Base-by-base conservation (phyloP, 2,329 filamentous ascomycete genomes). In the Byssochlamys sp. region DNA sequence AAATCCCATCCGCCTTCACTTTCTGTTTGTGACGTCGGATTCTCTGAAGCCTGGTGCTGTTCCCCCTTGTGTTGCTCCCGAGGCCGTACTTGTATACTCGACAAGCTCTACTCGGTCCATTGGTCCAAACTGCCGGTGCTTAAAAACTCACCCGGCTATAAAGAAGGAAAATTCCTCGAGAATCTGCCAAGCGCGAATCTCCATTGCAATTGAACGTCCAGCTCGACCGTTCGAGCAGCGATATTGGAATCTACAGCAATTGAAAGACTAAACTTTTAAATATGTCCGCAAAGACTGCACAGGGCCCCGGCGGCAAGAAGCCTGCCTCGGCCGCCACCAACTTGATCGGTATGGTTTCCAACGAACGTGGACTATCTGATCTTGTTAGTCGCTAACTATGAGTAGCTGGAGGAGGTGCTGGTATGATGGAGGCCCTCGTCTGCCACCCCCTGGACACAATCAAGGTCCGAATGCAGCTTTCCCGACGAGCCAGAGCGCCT, bases 401-500 rank as follows among this genome's bases (percentile, higher is more conserved):
- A 54, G 66, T 66, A 95, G 94, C 94, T 73, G 94, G 94, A 72
- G 94, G 94, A 72, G 90, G 90, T 75, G 94, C 94, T 66, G 94
- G 94, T 70, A 96, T 97, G 92, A 97, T 97, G 91, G 94, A 99
- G 78, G 94, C 94, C 53, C 85, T 99, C 61, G 91, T 80, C 56
- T 99, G 94, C 75, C 94, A 99, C 80, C 94, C 94, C 61, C 83
- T 55, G 89, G 90, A 96, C 75, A 96, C 91, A 59, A 95, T 97
- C 80, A 96, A 99, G 83, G 94, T 99, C 61, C 91, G 94, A 66
- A 99, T 99, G 95, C 94, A 99, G 78, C 87, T 99, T 60, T 97
- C 94, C 57, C 84, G 88, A 64, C 85, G 94, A 72, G 90, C 89
- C 54, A 84, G 88, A 64, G 83, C 85, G 59, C 91, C 91, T 57